Percentiles rank a stretch among this genome's conserved stretches.
These are phyloP conservation scores for Exsudoporus floridanus DNA, from an alignment of 1,284 basidiomycete genomes.

Conservation along the genomic window DNA sequence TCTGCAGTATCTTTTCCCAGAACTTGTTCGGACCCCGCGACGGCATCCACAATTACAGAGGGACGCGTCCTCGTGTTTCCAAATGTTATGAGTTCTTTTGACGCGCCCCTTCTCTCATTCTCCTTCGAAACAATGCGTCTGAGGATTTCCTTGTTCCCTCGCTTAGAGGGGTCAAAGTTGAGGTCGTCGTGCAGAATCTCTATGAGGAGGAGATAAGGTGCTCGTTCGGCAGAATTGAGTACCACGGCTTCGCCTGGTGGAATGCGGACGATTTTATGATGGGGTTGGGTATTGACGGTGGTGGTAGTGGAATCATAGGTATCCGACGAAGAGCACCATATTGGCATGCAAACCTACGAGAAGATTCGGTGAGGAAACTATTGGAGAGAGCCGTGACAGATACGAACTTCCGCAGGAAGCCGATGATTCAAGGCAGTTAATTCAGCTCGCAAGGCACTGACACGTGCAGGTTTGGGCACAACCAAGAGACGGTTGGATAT, in stretches of 20 bases:
- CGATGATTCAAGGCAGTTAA: slow-evolving; percentile 95
- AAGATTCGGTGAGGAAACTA: slow-evolving; percentile 7
- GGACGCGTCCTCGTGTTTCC: slow-evolving; percentile 32
- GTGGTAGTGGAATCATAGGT: slow-evolving; percentile 37
- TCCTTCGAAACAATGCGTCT: slow-evolving; percentile 83
- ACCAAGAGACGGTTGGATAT: slow-evolving; percentile 92
- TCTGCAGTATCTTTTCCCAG: slow-evolving; percentile 29
- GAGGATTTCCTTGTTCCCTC: slow-evolving; percentile 84
- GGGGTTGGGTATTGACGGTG: slow-evolving; percentile 53
- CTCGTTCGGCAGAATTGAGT: slow-evolving; percentile 95
- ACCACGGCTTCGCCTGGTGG: slow-evolving; percentile 98
- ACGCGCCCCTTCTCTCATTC: slow-evolving; percentile 53
- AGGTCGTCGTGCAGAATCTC: slow-evolving; percentile 92
- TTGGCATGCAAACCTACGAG: slow-evolving; percentile 87
- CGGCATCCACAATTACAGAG: slow-evolving; percentile 24
- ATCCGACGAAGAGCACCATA: slow-evolving; percentile 88
- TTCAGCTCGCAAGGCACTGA: slow-evolving; percentile 94
- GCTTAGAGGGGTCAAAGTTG: slow-evolving; percentile 87
- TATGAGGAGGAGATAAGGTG: slow-evolving; percentile 91
- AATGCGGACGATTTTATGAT: slow-evolving; percentile 96
- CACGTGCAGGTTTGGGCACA: slow-evolving; percentile 90
- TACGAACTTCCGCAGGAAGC: slow-evolving; percentile 84
- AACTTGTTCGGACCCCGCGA: slow-evolving; percentile 25
- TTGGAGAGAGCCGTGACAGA: slow-evolving; percentile 3
- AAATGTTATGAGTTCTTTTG: slow-evolving; percentile 52